Base-by-base conservation (phyloP, 495 filamentous ascomycete species). In the Neurospora africana region DNA sequence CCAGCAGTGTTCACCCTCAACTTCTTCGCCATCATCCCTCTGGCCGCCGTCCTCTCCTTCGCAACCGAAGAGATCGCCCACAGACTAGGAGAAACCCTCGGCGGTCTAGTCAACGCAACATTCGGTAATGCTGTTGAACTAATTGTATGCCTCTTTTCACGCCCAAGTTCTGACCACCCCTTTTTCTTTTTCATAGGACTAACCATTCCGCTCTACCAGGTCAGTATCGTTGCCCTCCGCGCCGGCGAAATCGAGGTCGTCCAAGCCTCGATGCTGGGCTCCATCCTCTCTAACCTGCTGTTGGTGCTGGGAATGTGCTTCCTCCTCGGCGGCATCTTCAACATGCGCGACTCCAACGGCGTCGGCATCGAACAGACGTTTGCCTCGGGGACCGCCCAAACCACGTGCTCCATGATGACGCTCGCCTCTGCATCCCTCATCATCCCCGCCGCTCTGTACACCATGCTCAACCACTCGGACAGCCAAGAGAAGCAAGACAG, bases 101-200 rank as follows among this genome's bases (percentile, higher is more conserved):
- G 95, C 47, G 95, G 95, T 1, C 82, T 99, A 75, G 87, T 98
- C 78, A 99, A 99, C 84, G 95, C 95, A 35, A 96, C 93, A 8
- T 97, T 97, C 83, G 95, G 95, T 47, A 99, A 99, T 85, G 95
- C 95, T 0, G 95, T 98, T n/a, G 95, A 99, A 77, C 82, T 98
- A 76, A 99, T 99, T 84, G 95, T 97, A 84, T 77, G 91, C 78
- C 23, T 58, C n/a, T 58, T 17, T 58, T 58, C 11, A 2, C 8
- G 33, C 70, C 61, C 70, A 38, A 77, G 72, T 74, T 74, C 72
- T 74, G 39, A 70, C 47, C 27, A 74, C 40, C 41, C 70, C 53
- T 11, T 69, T 75, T 74, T 47, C 43, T 19, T n/a, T 37, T 69
- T n/a, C 68, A 39, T 73, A 30, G 72, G 75, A 73, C 53, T 65